phyloP scores from a whole-genome alignment of 495 filamentous ascomycete genomes.

The Clavariopsis aquatica region DNA sequence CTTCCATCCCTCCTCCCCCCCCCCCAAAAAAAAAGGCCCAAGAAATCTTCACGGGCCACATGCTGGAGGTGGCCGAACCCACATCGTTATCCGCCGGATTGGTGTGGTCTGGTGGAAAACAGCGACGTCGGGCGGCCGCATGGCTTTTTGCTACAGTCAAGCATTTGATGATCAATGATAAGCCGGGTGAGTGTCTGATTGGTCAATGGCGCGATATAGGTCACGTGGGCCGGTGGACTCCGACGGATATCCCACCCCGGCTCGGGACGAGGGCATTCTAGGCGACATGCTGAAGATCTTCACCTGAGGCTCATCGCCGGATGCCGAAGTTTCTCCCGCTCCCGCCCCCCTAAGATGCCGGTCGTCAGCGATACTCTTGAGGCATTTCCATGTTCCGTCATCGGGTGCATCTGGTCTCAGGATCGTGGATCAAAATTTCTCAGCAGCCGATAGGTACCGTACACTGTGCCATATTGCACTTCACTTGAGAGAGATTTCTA shows the following conservation, averaged over 20 bases:
- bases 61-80: conserved; percentile 31
- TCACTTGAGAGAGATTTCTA: background rate
- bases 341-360: no score
- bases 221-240: conserved; percentile 30
- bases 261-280: background rate
- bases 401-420: background rate
- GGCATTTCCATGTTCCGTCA: background rate
- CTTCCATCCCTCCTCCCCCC: no score
- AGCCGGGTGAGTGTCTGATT: conserved; percentile 17
- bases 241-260: conserved; percentile 10
- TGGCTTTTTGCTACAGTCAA: conserved; percentile 26
- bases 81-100: conserved; percentile 35
- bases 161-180: conserved; percentile 25
- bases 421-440: background rate
- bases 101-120: conserved; percentile 2
- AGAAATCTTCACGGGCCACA: background rate
- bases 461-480: background rate
- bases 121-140: background rate
- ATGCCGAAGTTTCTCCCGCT: background rate
- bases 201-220: background rate
- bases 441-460: background rate
- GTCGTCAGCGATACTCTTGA: background rate
- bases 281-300: background rate
- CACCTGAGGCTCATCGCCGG: background rate
- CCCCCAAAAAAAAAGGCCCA: no score